Conservation (phyloP, 2,329 filamentous ascomycete genomes). For the Sclerotinia borealis region DNA sequence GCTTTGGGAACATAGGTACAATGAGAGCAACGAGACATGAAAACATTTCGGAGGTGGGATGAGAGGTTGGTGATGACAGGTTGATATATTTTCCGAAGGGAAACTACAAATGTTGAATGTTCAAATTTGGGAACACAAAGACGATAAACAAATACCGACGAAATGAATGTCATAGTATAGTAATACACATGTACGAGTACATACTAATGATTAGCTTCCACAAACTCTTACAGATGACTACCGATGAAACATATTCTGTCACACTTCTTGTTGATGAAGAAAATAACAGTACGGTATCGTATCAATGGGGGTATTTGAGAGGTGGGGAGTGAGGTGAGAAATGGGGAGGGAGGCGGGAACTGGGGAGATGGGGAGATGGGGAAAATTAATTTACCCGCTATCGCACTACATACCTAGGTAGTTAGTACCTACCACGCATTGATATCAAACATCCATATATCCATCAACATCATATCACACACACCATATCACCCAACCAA, state of each 20-base stretch:
- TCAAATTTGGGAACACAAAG: background rate
- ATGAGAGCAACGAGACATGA: background rate
- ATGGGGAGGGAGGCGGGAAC: background rate
- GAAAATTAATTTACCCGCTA: too few species aligned
- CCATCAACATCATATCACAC: too few species aligned
- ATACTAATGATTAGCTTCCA: too few species aligned
- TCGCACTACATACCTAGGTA: too few species aligned
- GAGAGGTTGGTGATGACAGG: background rate
- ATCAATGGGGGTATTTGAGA: background rate
- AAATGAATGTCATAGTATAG: background rate
- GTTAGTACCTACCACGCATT: too few species aligned
- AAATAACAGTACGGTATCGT: background rate
- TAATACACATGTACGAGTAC: background rate
- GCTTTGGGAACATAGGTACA: background rate
- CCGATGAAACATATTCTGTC: background rate
- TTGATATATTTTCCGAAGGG: background rate
- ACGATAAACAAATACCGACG: background rate
- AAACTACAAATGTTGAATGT: background rate
- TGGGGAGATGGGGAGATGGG: too few species aligned
- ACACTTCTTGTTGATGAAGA: background rate
- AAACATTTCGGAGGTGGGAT: too few species aligned
- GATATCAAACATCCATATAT: too few species aligned
- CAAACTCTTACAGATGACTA: background rate
- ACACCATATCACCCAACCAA: too few species aligned
- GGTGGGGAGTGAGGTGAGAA: background rate